Base-by-base conservation (phyloP, 2,329 filamentous ascomycete genomes). In the Aspergillus chevalieri region DNA sequence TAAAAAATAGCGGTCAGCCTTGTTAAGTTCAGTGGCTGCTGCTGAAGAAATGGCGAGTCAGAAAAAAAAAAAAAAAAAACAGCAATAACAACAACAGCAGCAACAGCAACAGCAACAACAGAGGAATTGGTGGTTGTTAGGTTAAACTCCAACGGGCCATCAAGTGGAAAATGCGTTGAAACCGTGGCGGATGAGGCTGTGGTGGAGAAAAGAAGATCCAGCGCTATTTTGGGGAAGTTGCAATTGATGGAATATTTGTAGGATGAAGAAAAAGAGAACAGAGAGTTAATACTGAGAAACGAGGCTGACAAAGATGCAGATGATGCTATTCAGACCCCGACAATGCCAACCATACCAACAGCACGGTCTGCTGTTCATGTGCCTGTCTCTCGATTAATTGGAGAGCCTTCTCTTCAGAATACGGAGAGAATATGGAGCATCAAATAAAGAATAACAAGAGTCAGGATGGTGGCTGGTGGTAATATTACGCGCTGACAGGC, bases 1-100 rank as follows among this genome's bases (percentile, higher is more conserved):
- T 58, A 58, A 60, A 60, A 61, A 62, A 65, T 60, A 62, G 58
- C 52, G 57, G 56, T 59, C 51, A 57, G 54, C 48, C 50, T 57
- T 54, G 52, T 48, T 53, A 19, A 49, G 38, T 22, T 12, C 10
- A 44, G 44, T 41, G 41, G 33, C 36, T 43, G 38, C n/a, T 44
- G 8, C 17, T 12, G 30, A 34, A 39, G 19, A 19, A 39, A 42
- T 21, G 19, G 19, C 12, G 8, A 42, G 39, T 19, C 17, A 21
- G 19, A 44, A 14, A 41, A 46, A 17, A 42, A 28, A 14, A 36
- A 21, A 10, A 44, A 14, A 41, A 46, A 17, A 42, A 28, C 15
- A 36, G 17, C 12, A 43, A 3, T 46, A 46, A 4, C 34, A 30
- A 19, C 9, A 38, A 24, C 6, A 38, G 17, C 19, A 42, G n/a